phyloP scores from a whole-genome alignment of 352 stramenopile genomes.

The Globisporangium acanthophoron region DNA sequence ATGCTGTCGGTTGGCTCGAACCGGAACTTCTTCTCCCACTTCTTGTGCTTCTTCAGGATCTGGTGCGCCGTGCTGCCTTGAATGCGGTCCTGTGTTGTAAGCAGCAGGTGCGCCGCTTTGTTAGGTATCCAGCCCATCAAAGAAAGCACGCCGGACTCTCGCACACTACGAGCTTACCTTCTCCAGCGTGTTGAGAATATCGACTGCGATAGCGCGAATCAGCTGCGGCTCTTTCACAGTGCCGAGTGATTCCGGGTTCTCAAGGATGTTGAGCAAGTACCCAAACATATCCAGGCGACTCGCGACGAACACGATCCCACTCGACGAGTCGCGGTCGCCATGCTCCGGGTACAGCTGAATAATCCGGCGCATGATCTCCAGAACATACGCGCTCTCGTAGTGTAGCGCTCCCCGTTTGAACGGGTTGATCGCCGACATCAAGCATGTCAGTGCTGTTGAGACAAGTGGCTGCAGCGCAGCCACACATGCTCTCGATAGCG shows the following conservation, averaged over 20 bases:
- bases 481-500: conserved; percentile 48
- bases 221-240: conserved; percentile 58
- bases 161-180: conserved; percentile 26
- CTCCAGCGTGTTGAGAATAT: conserved; percentile 76
- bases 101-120: neutral
- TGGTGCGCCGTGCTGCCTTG: conserved; percentile 69
- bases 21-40: conserved; percentile 82
- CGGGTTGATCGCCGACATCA: conserved; percentile 49
- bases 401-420: conserved; percentile 45
- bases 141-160: neutral
- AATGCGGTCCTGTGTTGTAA: conserved; percentile 68
- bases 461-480: conserved; percentile 47
- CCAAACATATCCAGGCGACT: conserved; percentile 64
- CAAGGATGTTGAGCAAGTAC: conserved; percentile 71
- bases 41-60: conserved; percentile 86
- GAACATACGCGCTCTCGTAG: conserved; percentile 52
- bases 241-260: conserved; percentile 48
- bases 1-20: conserved; percentile 44
- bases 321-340: conserved; percentile 43
- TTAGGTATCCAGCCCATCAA: neutral
- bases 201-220: conserved; percentile 61
- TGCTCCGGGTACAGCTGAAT: conserved; percentile 66
- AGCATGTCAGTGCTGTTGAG: conserved; percentile 47
- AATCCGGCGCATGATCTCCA: conserved; percentile 76
- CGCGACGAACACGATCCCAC: conserved; percentile 70